These are phyloP conservation scores for Thozetella sp. DNA, from an alignment of 495 filamentous ascomycete genomes.

Conservation along the genomic window DNA sequence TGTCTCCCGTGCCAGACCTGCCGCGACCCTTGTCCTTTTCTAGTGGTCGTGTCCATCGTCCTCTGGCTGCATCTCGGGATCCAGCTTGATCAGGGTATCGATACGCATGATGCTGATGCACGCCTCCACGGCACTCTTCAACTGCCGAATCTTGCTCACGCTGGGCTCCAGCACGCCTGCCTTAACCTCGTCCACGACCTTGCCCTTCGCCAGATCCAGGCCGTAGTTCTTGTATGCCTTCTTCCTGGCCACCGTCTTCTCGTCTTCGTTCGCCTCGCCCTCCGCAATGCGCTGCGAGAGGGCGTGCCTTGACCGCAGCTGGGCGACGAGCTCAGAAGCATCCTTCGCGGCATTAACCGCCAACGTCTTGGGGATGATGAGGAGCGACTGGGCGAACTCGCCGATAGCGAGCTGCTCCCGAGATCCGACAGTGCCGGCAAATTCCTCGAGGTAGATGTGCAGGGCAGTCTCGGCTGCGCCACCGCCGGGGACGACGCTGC, in stretches of 20 bases:
- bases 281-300: conserved; percentile 88
- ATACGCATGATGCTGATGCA: conserved; percentile 99
- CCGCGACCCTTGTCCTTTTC: conserved; percentile 2
- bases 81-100: conserved; percentile 97
- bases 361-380: conserved; percentile 94
- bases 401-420: conserved; percentile 97
- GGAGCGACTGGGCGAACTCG: conserved; percentile 93
- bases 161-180: conserved; percentile 94
- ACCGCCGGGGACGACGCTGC: conserved; percentile 93
- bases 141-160: conserved; percentile 97
- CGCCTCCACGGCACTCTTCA: conserved; percentile 98
- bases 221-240: conserved; percentile 99
- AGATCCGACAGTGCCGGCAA: conserved; percentile 96
- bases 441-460: conserved; percentile 99
- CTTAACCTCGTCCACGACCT: conserved; percentile 92
- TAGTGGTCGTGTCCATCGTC: conserved; percentile 79
- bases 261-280: conserved; percentile 79
- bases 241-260: conserved; percentile 84
- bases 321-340: conserved; percentile 89
- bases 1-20: not conserved
- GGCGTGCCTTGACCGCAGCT: conserved; percentile 93
- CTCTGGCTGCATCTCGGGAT: conserved; percentile 80
- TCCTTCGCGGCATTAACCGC: conserved; percentile 98
- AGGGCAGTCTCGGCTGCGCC: conserved; percentile 98
- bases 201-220: conserved; percentile 85